Base-by-base conservation (phyloP, 139 green algal genomes). In the Ettlia oleoabundans region DNA sequence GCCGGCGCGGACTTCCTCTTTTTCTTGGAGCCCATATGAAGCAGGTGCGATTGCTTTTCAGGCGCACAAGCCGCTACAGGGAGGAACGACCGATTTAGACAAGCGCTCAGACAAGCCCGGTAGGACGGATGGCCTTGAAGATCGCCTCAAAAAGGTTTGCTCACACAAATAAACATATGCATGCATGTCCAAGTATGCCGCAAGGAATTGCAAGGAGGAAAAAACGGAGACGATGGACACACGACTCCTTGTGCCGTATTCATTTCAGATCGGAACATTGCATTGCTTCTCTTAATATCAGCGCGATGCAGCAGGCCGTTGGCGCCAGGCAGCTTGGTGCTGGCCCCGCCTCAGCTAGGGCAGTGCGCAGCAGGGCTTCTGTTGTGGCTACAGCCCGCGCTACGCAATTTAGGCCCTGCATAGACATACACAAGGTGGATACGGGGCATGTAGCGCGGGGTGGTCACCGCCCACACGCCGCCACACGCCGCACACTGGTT, bases 381-480 rank as follows among this genome's bases (percentile, higher is more conserved):
- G 21, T 65, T n/a, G 55, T 65, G 9, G 55, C 30, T 15, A 28
- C 5, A 9, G 55, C 55, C 30, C 55, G 55, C 28, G 55, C 55
- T 43, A 71, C 83, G 5, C 74, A 81, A 4, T 99, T 99, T 72
- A 86, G 97, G 21, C 97, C 97, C 0, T 99, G 97, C 89, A 99
- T 99, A 35, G 97, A 99, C 89, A 98, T 99, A 65, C 97, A 99
- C 84, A 93, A 99, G 92, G 96, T 97, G 72, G 4, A 53, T 28
- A 53, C 6, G 26, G 18, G 8, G 33, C 32, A 3, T 2, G 8
- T 38, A 51, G 30, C 24, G 62, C 40, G 37, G n/a, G n/a, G n/a
- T n/a, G n/a, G n/a, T n/a, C n/a, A n/a, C n/a, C n/a, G n/a, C n/a
- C n/a, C n/a, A n/a, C n/a, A n/a, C n/a, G n/a, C n/a, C n/a, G n/a